Base-by-base conservation (phyloP, 2,329 filamentous ascomycete species). In the Elsinoe australis region DNA sequence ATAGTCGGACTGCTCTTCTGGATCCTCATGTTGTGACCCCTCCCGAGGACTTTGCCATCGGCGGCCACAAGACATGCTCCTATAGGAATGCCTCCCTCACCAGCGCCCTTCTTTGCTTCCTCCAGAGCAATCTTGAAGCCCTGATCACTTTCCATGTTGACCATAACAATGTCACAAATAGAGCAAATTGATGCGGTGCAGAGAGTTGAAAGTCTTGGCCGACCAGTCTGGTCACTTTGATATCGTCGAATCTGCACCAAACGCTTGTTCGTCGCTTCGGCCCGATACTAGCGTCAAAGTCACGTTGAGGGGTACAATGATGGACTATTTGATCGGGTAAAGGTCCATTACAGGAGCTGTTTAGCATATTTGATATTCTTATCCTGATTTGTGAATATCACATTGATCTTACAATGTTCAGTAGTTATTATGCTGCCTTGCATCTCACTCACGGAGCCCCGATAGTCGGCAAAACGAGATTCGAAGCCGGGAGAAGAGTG, bases 21-120 rank as follows among this genome's bases (percentile, higher is more conserved):
- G 14, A 87, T 76, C 49, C 85, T 73, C 79, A 83, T 79, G 58
- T 89, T 89, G 62, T 84, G 84, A 8, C 84, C 84, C 51, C 75
- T 71, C 14, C 84, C 84, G 3, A 88, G 70, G 32, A 88, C 76
- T 53, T 73, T 79, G 52, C 85, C 85, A 55, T 85, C 76, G 49
- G 74, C 75, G 31, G 78, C 75, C n/a, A 88, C 74, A 19, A 89
- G 70, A 51, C 70, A 74, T 34, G 77, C 77, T 34, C 78, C 78
- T 39, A 66, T 71, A 1, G 77, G 76, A 2, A 80, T 71, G 35
- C 76, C 77, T 44, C 76, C 76, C 61, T 80, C 75, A n/a, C 65
- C 63, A 45, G 66, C 67, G 45, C 77, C 73, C 55, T 71, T 64
- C 57, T 69, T 72, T 9, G 77, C 77, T 60, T 80, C 76, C 53